These are phyloP conservation scores for Sugiyamaella neomexicana DNA, from an alignment of 1,139 yeast genomes.

Conservation along the genomic window DNA sequence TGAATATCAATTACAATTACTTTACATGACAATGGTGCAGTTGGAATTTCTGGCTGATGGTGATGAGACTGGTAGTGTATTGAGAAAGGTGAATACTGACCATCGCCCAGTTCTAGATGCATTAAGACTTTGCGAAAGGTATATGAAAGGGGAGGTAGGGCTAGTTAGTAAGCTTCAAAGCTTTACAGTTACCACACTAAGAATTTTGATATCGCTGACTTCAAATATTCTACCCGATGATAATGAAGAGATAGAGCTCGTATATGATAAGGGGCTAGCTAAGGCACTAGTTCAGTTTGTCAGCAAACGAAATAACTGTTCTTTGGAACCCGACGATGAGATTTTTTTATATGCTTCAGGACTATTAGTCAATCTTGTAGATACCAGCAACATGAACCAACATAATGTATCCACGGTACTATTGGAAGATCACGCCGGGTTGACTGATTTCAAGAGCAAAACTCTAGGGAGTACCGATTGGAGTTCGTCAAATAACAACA, in stretches of 20 bases:
- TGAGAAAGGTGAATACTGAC: background rate
- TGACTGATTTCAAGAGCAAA: background rate
- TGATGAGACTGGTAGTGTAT: conserved; percentile 11
- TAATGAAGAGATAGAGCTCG: background rate
- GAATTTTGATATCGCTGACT: conserved; percentile 25
- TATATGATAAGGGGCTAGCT: conserved; percentile 11
- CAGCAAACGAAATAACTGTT: background rate
- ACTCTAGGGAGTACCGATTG: background rate
- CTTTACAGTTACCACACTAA: conserved; percentile 16
- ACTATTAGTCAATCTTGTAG: conserved; percentile 24
- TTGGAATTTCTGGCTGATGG: conserved; percentile 22
- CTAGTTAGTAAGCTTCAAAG: conserved; percentile 8
- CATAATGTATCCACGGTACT: background rate
- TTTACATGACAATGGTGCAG: conserved; percentile 22
- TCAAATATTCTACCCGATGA: conserved; percentile 19
- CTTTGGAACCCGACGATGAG: conserved; percentile 4
- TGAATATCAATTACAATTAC: conserved; percentile 18
- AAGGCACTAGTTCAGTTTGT: conserved; percentile 2
- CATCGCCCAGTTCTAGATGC: conserved; percentile 3
- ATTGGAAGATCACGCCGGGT: background rate
- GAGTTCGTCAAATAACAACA: conserved; percentile 7
- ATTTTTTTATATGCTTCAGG: conserved; percentile 27
- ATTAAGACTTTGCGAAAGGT: background rate
- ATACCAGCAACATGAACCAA: conserved; percentile 17
- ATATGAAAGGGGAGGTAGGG: conserved; percentile 5